A percentile compares a stretch with the other conserved stretches of the same genome.
These are phyloP conservation scores for Tolypocladium ovalisporum DNA, from an alignment of 2,329 filamentous ascomycete genomes.

Conservation along the genomic window DNA sequence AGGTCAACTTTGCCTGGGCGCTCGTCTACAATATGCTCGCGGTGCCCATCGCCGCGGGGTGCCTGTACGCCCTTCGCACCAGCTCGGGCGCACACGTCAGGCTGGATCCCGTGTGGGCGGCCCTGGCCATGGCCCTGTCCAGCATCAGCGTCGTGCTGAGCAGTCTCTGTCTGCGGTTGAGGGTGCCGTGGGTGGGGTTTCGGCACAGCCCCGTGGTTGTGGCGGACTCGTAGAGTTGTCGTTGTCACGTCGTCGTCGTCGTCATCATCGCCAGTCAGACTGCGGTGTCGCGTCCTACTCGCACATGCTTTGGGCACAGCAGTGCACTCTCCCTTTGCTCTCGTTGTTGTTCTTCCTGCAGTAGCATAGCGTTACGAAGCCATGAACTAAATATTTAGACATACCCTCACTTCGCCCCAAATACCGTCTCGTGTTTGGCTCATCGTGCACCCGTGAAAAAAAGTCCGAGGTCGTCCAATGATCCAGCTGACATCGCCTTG, in stretches of 20 bases:
- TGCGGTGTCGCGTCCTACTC: not conserved
- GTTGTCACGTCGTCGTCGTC: not conserved
- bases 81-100: constrained; percentile 42
- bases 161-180: constrained; percentile 58
- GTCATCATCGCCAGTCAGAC: not conserved
- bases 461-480: too few species aligned
- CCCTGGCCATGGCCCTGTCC: constrained; percentile 84
- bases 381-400: not conserved
- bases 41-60: constrained; percentile 72
- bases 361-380: not conserved
- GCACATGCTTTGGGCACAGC: not conserved
- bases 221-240: not conserved
- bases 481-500: too few species aligned
- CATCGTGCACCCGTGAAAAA: not conserved
- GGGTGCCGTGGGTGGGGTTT: constrained; percentile 33
- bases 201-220: constrained; percentile 12
- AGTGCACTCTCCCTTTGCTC: not conserved
- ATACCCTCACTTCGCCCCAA: not conserved
- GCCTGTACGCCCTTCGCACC: constrained; percentile 50
- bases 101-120: constrained; percentile 76
- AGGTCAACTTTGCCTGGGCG: constrained; percentile 80
- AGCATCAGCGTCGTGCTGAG: constrained; percentile 82
- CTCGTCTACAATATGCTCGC: constrained; percentile 70
- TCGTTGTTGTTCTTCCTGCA: not conserved
- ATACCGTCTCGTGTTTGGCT: not conserved